Percentiles rank a stretch among this genome's conserved stretches.
These are phyloP conservation scores for Suillus subaureus DNA, from an alignment of 768 basidiomycete genomes.

Conservation along the genomic window DNA sequence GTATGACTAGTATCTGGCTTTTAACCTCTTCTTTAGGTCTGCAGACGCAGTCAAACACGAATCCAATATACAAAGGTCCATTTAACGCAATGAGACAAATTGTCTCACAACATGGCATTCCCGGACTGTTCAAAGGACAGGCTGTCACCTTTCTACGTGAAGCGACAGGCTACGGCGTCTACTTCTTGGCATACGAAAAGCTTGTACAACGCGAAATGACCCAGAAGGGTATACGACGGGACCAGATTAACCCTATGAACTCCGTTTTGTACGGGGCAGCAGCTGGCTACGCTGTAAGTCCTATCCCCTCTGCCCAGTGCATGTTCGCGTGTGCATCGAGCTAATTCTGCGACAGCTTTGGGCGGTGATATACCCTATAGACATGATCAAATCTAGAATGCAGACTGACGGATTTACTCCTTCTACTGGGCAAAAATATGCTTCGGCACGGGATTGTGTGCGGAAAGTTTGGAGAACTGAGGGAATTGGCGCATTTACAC, in stretches of 20 bases:
- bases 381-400: constrained; percentile 95
- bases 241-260: constrained; percentile 76
- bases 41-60: constrained; percentile 84
- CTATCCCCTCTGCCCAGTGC: not conserved
- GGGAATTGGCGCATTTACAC: constrained; percentile 83
- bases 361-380: constrained; percentile 94
- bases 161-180: constrained; percentile 79
- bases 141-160: constrained; percentile 85
- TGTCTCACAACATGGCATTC: constrained; percentile 68
- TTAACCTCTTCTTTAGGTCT: constrained; percentile 53
- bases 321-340: constrained; percentile 6
- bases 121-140: constrained; percentile 93
- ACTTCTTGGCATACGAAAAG: constrained; percentile 93
- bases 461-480: constrained; percentile 82
- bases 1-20: not conserved
- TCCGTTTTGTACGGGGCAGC: constrained; percentile 88
- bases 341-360: constrained; percentile 57
- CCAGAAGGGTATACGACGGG: constrained; percentile 68
- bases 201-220: constrained; percentile 85
- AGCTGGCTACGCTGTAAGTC: constrained; percentile 86
- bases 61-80: constrained; percentile 81
- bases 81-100: constrained; percentile 89
- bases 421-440: constrained; percentile 79
- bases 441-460: constrained; percentile 80
- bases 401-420: constrained; percentile 90